A percentile compares a stretch with the other conserved stretches of the same genome.
Evolutionary conservation across 2,329 filamentous ascomycete species (phyloP).

Genomic region (Aspergillus flavus): DNA sequence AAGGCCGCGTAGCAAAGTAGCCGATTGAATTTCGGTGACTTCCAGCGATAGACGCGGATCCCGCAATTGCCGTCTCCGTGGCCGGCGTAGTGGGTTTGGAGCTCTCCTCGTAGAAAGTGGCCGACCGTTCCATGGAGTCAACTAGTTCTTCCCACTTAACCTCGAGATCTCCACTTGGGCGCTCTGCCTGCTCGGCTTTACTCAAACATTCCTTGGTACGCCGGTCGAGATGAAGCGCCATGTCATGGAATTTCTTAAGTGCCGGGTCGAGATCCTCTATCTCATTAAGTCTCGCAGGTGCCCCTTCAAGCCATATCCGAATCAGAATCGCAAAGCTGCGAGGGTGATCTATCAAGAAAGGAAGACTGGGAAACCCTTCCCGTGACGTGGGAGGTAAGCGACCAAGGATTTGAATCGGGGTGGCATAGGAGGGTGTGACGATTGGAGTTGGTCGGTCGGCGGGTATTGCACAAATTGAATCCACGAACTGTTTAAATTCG

Average conservation of each 20-base stretch:
- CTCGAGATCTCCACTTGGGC: slow-evolving; percentile 49
- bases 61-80: slow-evolving; percentile 34
- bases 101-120: slow-evolving; percentile 45
- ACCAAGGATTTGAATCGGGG: slow-evolving; percentile 84
- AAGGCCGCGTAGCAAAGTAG: slow-evolving; percentile 41
- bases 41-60: slow-evolving; percentile 32
- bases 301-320: slow-evolving; percentile 54
- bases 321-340: slow-evolving; percentile 83
- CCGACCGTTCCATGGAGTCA: slow-evolving; percentile 49
- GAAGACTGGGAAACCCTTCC: slow-evolving; percentile 90
- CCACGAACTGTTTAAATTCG: slow-evolving; percentile 84
- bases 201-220: slow-evolving; percentile 50
- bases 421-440: slow-evolving; percentile 84
- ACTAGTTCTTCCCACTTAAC: slow-evolving; percentile 54
- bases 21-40: slow-evolving; percentile 46
- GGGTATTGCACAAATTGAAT: slow-evolving; percentile 81
- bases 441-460: slow-evolving; percentile 66
- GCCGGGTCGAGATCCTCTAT: slow-evolving; percentile 41
- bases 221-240: slow-evolving; percentile 45
- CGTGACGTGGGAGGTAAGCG: slow-evolving; percentile 77
- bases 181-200: slow-evolving; percentile 52
- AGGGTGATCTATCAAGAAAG: slow-evolving; percentile 88
- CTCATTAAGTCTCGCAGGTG: slow-evolving; percentile 43
- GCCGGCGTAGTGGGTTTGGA: slow-evolving; percentile 42
- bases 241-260: slow-evolving; percentile 46